phyloP scores from a whole-genome alignment of 2,329 filamentous ascomycete species.

The Penicillium oxalicum region DNA sequence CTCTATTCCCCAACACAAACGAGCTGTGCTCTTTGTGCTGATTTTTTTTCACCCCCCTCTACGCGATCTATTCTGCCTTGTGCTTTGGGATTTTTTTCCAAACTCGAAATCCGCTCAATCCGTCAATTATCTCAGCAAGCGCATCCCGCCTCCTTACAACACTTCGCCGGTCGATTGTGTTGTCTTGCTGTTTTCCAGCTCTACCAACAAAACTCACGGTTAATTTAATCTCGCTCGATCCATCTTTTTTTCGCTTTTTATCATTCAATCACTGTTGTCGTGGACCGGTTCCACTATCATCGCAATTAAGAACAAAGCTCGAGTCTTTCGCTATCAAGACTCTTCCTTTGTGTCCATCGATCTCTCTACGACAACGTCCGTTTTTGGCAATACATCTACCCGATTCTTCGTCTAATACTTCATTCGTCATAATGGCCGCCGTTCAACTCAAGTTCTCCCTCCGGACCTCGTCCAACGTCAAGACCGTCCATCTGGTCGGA shows the following conservation, averaged over 20 bases:
- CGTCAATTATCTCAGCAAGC: not conserved
- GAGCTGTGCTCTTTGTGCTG: constrained; percentile 13
- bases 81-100: not conserved
- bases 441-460: constrained; percentile 94
- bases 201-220: constrained; percentile 18
- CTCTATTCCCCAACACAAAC: constrained; percentile 7
- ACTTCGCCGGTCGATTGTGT: constrained; percentile 32
- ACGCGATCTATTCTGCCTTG: constrained; percentile 1
- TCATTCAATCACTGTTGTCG: constrained; percentile 21
- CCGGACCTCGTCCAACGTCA: constrained; percentile 91
- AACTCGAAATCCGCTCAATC: not conserved
- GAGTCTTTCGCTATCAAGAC: constrained; percentile 7
- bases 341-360: constrained; percentile 18
- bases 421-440: constrained; percentile 61
- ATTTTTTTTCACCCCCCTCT: not conserved
- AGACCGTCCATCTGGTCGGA: constrained; percentile 93
- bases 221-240: constrained; percentile 26
- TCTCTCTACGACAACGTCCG: constrained; percentile 19
- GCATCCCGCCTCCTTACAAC: constrained; percentile 1
- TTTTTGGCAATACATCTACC: constrained; percentile 5
- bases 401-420: constrained; percentile 10
- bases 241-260: constrained; percentile 10
- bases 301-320: constrained; percentile 10
- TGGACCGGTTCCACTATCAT: constrained; percentile 26
- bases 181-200: constrained; percentile 24